phyloP scores from a whole-genome alignment of 768 basidiomycete species.

The Phylloporus scabripes region DNA sequence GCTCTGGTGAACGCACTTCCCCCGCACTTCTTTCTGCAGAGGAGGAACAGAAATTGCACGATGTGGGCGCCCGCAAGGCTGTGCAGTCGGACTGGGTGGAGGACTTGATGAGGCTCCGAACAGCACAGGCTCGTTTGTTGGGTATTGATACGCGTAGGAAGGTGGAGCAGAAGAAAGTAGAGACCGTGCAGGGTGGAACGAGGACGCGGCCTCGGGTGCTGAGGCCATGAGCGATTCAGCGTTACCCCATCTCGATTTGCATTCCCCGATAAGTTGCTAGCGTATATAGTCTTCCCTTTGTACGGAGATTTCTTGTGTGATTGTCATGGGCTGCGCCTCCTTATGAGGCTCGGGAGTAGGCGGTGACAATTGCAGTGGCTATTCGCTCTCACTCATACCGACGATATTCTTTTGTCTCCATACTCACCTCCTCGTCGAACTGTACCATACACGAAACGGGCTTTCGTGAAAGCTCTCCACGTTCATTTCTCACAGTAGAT shows the following conservation, averaged over 20 bases:
- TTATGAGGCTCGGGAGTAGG: neutral
- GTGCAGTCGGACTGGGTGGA: constrained; percentile 65
- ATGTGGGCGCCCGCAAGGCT: constrained; percentile 42
- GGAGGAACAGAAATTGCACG: constrained; percentile 54
- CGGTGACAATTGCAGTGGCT: constrained; percentile 5
- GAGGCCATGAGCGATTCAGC: constrained; percentile 12
- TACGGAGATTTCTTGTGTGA: neutral
- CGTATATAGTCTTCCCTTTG: neutral
- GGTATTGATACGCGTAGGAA: constrained; percentile 26
- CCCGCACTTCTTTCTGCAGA: constrained; percentile 42
- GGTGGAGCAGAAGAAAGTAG: constrained; percentile 18
- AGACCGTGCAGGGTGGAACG: constrained; percentile 22
- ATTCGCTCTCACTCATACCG: neutral
- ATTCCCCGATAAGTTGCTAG: neutral
- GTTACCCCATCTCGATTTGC: constrained; percentile 13
- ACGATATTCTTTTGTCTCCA: neutral
- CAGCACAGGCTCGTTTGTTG: constrained; percentile 36
- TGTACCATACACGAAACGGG: constrained; percentile 12
- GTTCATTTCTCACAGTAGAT: constrained; percentile 23
- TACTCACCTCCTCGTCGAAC: neutral
- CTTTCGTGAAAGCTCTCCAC: constrained; percentile 19
- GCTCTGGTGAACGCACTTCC: constrained; percentile 51
- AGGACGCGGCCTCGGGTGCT: constrained; percentile 23
- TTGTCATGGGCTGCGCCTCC: neutral
- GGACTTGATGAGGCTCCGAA: constrained; percentile 45